Percentiles rank a stretch among this genome's conserved stretches.
phyloP scores from a whole-genome alignment of 805 yeast species.

The Saccharomycodes ludwigii region DNA sequence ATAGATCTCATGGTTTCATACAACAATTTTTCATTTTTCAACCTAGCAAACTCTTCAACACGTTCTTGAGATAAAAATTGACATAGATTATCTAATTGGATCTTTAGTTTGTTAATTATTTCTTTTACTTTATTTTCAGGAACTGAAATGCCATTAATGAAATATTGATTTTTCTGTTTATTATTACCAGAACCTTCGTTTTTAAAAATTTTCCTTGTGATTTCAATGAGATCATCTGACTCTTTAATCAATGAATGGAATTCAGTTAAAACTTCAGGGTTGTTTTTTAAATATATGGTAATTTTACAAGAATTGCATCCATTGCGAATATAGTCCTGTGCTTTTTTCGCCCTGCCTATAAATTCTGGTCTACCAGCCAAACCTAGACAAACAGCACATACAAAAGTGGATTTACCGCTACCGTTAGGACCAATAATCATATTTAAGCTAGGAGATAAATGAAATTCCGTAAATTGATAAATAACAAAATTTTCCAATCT shows the following conservation, averaged over 20 bases:
- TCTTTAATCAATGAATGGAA: constrained; percentile 9
- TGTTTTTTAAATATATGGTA: constrained; percentile 37
- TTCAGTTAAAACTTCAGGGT: constrained; percentile 2
- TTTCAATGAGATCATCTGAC: constrained; percentile 24
- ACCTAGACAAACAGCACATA: constrained; percentile 86
- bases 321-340: constrained; percentile 59
- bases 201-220: constrained; percentile 20
- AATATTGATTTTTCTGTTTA: constrained; percentile 39
- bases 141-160: constrained; percentile 28
- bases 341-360: constrained; percentile 54
- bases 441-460: constrained; percentile 71
- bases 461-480: constrained; percentile 54
- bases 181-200: constrained; percentile 21
- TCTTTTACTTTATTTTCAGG: constrained; percentile 35
- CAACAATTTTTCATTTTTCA: constrained; percentile 63
- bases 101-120: constrained; percentile 39
- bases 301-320: constrained; percentile 38
- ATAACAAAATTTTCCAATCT: constrained; percentile 58
- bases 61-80: constrained; percentile 93
- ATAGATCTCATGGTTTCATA: constrained; percentile 73
- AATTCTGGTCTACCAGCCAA: constrained; percentile 67
- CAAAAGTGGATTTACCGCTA: constrained; percentile 85
- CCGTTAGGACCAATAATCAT: constrained; percentile 97
- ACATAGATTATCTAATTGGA: constrained; percentile 84
- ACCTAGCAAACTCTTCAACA: constrained; percentile 81